These are phyloP conservation scores for Nepenthes mirabilis DNA, from an alignment of 148 eudicot genomes.

Conservation along the genomic window DNA sequence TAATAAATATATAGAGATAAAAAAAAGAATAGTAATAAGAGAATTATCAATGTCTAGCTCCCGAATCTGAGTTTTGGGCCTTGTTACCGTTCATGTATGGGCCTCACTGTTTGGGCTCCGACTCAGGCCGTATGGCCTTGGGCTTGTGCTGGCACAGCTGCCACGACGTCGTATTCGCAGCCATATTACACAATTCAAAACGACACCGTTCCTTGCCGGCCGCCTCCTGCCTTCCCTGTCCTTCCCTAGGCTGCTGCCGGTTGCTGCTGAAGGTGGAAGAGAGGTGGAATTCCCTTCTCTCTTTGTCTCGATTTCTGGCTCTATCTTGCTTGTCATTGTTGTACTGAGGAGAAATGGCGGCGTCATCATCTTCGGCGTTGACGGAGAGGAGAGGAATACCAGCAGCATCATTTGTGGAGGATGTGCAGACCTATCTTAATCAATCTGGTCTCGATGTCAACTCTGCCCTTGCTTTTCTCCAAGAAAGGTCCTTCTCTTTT, in stretches of 20 bases:
- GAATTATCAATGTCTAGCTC: too few species aligned
- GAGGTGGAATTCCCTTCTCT: neutral
- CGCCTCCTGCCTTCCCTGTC: neutral
- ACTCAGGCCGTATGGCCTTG: too few species aligned
- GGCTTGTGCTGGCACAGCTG: too few species aligned
- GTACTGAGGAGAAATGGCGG: slow-evolving; percentile 15
- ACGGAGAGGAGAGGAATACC: slow-evolving; percentile 70
- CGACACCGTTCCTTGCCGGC: too few species aligned
- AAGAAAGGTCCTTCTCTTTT: slow-evolving; percentile 48
- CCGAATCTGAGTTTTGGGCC: too few species aligned
- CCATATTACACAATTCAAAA: too few species aligned
- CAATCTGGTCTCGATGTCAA: slow-evolving; percentile 64
- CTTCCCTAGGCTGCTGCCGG: neutral
- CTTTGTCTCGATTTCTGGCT: too few species aligned
- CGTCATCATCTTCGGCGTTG: slow-evolving; percentile 14
- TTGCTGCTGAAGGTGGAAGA: neutral
- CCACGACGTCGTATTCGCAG: too few species aligned
- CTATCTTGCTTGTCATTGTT: neutral
- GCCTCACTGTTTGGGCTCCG: too few species aligned
- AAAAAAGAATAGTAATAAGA: too few species aligned
- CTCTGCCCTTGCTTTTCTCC: slow-evolving; percentile 70
- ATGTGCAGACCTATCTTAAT: slow-evolving; percentile 55
- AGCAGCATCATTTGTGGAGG: slow-evolving; percentile 64
- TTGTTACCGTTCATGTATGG: too few species aligned
- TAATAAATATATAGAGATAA: too few species aligned